phyloP scores from a whole-genome alignment of 176 grass and related monocot genomes.

The Eleusine indica region DNA sequence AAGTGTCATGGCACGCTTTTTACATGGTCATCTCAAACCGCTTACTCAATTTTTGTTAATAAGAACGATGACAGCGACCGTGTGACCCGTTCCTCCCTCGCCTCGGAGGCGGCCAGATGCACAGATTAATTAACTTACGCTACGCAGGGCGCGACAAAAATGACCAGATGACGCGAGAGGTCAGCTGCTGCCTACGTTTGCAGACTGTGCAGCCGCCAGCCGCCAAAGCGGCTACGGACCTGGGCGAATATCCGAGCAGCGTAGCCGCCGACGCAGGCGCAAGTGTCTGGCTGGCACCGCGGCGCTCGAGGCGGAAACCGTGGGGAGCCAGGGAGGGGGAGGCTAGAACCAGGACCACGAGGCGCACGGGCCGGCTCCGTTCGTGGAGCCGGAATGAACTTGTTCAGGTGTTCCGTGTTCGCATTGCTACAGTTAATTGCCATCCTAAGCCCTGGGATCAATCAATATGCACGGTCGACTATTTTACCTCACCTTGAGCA shows the following conservation, averaged over 20 bases:
- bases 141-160: background rate
- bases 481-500: too few relatives aligned
- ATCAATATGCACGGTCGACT: too few relatives aligned
- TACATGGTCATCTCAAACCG: background rate
- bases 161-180: background rate
- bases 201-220: background rate
- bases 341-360: background rate
- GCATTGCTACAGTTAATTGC: background rate
- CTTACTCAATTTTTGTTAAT: background rate
- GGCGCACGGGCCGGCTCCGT: too few relatives aligned
- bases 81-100: background rate
- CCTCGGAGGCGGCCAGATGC: background rate
- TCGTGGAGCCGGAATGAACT: background rate
- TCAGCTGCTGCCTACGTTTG: background rate
- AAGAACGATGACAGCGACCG: background rate
- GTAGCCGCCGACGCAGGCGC: background rate
- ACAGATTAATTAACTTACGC: background rate
- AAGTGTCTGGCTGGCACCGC: background rate
- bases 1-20: background rate
- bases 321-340: background rate
- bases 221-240: background rate
- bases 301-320: background rate
- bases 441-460: background rate
- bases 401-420: background rate
- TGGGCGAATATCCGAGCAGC: slow-evolving; percentile 16